These are phyloP conservation scores for Termitomyces sp. DNA, from an alignment of 768 basidiomycete species.

Conservation along the genomic window DNA sequence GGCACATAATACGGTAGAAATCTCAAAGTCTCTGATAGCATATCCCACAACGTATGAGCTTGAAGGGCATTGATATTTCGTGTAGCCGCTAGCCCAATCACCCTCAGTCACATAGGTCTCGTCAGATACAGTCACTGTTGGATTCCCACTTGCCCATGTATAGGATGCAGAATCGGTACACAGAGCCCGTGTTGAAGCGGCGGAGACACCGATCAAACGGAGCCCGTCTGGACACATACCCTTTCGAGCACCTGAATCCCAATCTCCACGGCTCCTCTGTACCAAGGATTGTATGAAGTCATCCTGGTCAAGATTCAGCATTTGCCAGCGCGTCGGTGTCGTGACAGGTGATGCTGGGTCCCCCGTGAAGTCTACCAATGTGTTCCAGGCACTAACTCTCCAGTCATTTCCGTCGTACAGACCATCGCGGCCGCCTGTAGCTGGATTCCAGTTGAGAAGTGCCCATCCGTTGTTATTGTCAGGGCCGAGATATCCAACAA, in stretches of 20 bases:
- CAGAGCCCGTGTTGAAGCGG: conserved; percentile 10
- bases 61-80: conserved; percentile 15
- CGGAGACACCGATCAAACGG: conserved; percentile 14
- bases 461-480: conserved; percentile 14
- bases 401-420: conserved; percentile 15
- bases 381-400: conserved; percentile 9
- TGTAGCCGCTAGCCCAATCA: conserved; percentile 15
- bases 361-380: conserved; percentile 2
- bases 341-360: conserved; percentile 1
- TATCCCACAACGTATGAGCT: conserved; percentile 12
- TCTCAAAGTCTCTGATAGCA: conserved; percentile 9
- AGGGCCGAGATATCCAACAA: conserved; percentile 11
- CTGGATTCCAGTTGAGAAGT: conserved; percentile 13
- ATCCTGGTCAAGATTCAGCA: conserved; percentile 14
- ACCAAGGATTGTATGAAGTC: conserved; percentile 12
- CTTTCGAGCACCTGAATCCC: conserved; percentile 14
- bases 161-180: conserved; percentile 10
- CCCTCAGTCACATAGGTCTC: conserved; percentile 10
- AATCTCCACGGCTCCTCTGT: conserved; percentile 9
- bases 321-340: conserved; percentile 9
- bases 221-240: conserved; percentile 15
- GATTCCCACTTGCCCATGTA: conserved; percentile 10
- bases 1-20: conserved; percentile 13
- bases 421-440: conserved; percentile 6
- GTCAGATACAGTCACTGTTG: conserved; percentile 6